Percentiles rank a stretch among this genome's conserved stretches.
Conservation (phyloP, 345 rosid genomes). For the Eucalyptus polybractea region DNA sequence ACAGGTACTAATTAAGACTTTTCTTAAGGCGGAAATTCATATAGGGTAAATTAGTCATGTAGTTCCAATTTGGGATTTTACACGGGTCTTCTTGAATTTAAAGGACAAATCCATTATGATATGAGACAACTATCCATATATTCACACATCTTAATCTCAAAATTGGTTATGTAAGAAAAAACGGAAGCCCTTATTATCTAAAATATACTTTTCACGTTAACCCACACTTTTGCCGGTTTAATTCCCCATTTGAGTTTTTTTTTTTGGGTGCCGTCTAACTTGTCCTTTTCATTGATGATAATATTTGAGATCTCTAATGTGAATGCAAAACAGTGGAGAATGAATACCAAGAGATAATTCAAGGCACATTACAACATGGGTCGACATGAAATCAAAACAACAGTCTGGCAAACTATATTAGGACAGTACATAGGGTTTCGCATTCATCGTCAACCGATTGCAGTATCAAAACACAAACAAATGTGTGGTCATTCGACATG, state of each 20-base stretch:
- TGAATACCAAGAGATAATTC: not conserved
- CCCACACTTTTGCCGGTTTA: not conserved
- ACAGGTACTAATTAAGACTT: fast-evolving
- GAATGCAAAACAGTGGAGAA: not conserved
- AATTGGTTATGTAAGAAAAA: not conserved
- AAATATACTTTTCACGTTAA: not conserved
- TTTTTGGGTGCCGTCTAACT: not conserved
- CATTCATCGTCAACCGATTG: not conserved
- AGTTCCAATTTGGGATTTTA: not conserved
- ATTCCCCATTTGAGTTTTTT: not conserved
- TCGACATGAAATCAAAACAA: not conserved
- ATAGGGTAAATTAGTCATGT: fast-evolving
- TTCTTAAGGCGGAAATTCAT: not conserved
- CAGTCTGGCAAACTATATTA: not conserved
- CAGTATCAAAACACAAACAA: not conserved
- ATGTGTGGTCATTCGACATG: not conserved
- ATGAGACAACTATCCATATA: not conserved
- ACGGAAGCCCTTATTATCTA: not conserved
- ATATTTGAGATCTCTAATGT: not conserved
- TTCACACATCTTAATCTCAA: not conserved
- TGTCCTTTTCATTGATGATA: not conserved
- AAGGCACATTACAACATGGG: not conserved
- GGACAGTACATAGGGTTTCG: not conserved
- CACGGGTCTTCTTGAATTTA: not conserved
- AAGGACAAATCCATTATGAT: not conserved